Conservation (phyloP, 2,329 filamentous ascomycete genomes). For the Xylariaceae sp. region DNA sequence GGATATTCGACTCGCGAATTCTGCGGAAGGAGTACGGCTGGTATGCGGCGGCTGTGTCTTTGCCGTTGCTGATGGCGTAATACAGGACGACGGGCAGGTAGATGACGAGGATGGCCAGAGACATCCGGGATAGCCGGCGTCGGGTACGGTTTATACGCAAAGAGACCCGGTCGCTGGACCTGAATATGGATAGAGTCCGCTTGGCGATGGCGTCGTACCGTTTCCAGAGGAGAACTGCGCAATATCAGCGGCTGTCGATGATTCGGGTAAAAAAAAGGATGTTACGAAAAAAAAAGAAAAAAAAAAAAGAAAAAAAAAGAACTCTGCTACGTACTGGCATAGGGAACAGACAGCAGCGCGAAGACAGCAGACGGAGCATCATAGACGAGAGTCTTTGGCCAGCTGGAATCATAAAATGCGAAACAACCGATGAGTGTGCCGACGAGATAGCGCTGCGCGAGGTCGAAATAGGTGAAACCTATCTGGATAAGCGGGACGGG, state of each 20-base stretch:
- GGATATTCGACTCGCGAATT: constrained; percentile 36
- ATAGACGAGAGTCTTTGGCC: constrained; percentile 46
- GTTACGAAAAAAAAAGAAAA: not conserved
- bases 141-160: constrained; percentile 43
- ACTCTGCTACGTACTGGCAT: constrained; percentile 41
- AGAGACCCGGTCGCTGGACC: constrained; percentile 36
- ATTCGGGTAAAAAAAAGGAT: too few species aligned
- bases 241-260: constrained; percentile 1
- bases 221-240: constrained; percentile 38
- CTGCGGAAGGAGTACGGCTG: constrained; percentile 37
- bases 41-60: constrained; percentile 23
- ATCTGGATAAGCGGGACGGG: constrained; percentile 47
- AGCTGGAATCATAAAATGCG: constrained; percentile 39
- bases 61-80: constrained; percentile 39
- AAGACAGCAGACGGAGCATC: constrained; percentile 41
- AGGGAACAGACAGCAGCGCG: constrained; percentile 39
- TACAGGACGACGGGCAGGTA: constrained; percentile 45
- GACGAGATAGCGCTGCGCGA: constrained; percentile 44
- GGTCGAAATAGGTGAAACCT: constrained; percentile 42
- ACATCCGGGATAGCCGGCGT: constrained; percentile 51
- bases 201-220: constrained; percentile 44
- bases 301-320: not conserved
- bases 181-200: constrained; percentile 36
- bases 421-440: constrained; percentile 47
- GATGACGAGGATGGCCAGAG: constrained; percentile 45